Evolutionary conservation across 2,329 filamentous ascomycete genomes (phyloP).

Genomic region (Teratosphaeria pseudoeucalypti): DNA sequence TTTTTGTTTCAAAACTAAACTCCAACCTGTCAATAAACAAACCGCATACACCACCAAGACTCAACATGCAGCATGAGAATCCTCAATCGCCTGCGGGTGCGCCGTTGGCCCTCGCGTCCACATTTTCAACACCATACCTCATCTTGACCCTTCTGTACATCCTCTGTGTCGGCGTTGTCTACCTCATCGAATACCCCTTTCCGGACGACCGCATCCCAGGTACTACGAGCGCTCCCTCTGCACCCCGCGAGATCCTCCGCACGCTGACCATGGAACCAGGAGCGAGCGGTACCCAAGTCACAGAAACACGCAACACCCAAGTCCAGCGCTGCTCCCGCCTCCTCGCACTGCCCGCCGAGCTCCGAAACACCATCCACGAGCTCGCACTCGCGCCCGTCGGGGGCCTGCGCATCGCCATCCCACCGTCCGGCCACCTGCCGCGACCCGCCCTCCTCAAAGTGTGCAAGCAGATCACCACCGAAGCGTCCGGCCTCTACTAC

Average conservation of each 20-base stretch:
- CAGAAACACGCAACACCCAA: neutral
- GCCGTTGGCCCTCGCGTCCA: no score
- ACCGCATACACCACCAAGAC: neutral
- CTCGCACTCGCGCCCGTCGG: neutral
- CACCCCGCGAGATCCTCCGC: neutral
- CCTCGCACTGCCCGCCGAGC: neutral
- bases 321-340: neutral
- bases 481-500: neutral
- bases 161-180: no score
- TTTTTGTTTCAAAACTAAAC: neutral
- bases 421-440: neutral
- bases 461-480: neutral
- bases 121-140: neutral
- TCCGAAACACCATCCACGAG: slow-evolving; percentile 2
- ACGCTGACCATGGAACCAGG: neutral
- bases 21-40: neutral
- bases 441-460: neutral
- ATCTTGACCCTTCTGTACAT: neutral
- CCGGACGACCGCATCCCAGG: no score
- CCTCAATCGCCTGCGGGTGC: neutral
- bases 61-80: neutral
- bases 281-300: neutral
- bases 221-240: no score
- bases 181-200: no score
- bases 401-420: neutral